phyloP scores from a whole-genome alignment of 2,329 filamentous ascomycete species.

The Nemania serpens region DNA sequence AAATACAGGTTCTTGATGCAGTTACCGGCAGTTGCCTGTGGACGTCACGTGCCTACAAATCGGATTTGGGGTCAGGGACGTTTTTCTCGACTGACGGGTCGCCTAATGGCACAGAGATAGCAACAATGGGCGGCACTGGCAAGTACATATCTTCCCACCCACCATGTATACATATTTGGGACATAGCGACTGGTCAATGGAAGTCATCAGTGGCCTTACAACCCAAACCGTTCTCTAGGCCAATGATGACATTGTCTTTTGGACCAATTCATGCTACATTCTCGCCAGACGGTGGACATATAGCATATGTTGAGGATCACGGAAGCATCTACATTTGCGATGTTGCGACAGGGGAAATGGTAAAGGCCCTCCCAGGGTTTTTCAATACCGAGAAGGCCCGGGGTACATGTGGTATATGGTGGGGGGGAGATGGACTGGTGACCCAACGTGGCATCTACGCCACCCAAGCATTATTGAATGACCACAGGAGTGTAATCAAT shows the following conservation, averaged over 20 bases:
- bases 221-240: neutral
- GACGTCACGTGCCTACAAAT: neutral
- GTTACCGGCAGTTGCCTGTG: neutral
- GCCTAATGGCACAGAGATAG: neutral
- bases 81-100: constrained; percentile 4
- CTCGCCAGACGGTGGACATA: neutral
- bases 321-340: neutral
- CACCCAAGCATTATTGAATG: neutral
- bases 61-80: neutral
- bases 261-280: neutral
- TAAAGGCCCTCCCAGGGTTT: neutral
- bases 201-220: neutral
- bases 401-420: neutral
- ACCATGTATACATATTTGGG: neutral
- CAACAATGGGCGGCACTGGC: neutral
- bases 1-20: neutral
- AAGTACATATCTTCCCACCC: neutral
- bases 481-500: neutral
- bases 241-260: too few species aligned
- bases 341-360: neutral
- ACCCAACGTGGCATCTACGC: neutral
- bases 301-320: neutral
- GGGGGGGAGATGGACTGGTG: neutral
- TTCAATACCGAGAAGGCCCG: neutral
- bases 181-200: neutral